Evolutionary conservation across 164 flowering plant species (phyloP), one percentile per base, ranked within the genome.

Genomic region (Euptelea pleiosperma): DNA sequence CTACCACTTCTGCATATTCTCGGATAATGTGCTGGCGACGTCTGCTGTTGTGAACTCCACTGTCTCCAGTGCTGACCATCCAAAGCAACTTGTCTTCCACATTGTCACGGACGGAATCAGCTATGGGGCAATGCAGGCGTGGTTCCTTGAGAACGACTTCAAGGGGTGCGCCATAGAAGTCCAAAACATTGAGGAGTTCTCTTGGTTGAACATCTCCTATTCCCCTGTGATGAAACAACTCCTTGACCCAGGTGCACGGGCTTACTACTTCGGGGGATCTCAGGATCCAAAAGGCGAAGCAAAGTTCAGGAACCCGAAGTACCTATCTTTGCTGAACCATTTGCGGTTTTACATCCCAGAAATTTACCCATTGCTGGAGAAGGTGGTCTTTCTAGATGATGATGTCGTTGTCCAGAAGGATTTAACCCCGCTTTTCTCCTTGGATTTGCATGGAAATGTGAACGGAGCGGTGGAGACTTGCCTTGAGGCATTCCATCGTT

Each of bases 391-490:
- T 60, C 82, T 86, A 18, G 89, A 86, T n/a, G n/a, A n/a, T n/a
- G n/a, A n/a, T n/a, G n/a, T n/a, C n/a, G n/a, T n/a, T n/a, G n/a
- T n/a, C n/a, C n/a, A n/a, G n/a, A n/a, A n/a, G n/a, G n/a, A n/a
- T n/a, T n/a, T n/a, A n/a, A n/a, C n/a, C n/a, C n/a, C 42, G 89
- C 84, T 86, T 19, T 83, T 86, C 51, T 82, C 85, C 1, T 45
- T 86, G 64, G 87, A 86, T 67, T 58, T 86, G 66, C 87, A 86
- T 57, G 89, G 89, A 24, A 83, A 83, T 69, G 93, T 82, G 33
- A 86, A 86, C 65, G 92, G 92, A 41, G 92, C 87, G 0, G 92
- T 86, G 37, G 92, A 86, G 58, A 86, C 92, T n/a, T 83, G 92
- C 60, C 82, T 86, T 15, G 92, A 86, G 66, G 76, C 87, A 6